A percentile compares a stretch with the other conserved stretches of the same genome.
Evolutionary conservation across 2,329 filamentous ascomycete species (phyloP).

Genomic region (Westerdykella sp.): DNA sequence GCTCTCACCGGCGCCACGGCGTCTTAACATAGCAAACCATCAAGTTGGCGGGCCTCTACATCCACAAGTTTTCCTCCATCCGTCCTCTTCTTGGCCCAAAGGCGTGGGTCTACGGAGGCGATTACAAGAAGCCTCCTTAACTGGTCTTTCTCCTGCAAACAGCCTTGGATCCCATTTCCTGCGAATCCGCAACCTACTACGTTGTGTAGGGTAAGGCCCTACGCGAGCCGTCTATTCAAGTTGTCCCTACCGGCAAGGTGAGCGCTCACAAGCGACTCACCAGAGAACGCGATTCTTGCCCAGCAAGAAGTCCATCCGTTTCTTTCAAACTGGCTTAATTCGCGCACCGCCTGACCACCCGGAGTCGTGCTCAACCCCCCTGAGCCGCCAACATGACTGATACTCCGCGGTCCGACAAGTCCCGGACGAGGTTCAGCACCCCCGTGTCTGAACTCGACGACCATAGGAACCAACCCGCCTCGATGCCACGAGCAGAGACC

Average conservation of each 20-base stretch:
- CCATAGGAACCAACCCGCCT: constrained; percentile 64
- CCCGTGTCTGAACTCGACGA: constrained; percentile 80
- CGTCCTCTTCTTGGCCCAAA: constrained; percentile 89
- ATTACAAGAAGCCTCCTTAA: constrained; percentile 94
- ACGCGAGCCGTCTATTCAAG: constrained; percentile 45
- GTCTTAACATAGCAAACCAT: constrained; percentile 51
- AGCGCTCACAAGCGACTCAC: constrained; percentile 51
- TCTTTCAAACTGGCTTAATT: constrained; percentile 22
- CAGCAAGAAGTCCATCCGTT: constrained; percentile 17
- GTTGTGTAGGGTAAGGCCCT: constrained; percentile 42
- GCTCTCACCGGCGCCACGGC: constrained; percentile 33
- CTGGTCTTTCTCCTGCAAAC: constrained; percentile 44
- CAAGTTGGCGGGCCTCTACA: constrained; percentile 90
- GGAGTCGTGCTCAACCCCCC: constrained; percentile 19
- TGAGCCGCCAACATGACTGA: constrained; percentile 44
- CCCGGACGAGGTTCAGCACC: constrained; percentile 62
- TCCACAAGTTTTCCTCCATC: constrained; percentile 64
- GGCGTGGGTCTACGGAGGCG: constrained; percentile 93
- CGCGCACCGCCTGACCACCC: constrained; percentile 6
- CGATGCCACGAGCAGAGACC: constrained; percentile 55
- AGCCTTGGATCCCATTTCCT: constrained; percentile 8
- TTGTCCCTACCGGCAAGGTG: constrained; percentile 47
- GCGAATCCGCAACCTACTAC: constrained; percentile 7
- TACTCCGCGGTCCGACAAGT: constrained; percentile 59
- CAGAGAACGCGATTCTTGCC: constrained; percentile 27